Evolutionary conservation across 2,329 filamentous ascomycete species (phyloP).

Genomic region (Alternaria sp.): DNA sequence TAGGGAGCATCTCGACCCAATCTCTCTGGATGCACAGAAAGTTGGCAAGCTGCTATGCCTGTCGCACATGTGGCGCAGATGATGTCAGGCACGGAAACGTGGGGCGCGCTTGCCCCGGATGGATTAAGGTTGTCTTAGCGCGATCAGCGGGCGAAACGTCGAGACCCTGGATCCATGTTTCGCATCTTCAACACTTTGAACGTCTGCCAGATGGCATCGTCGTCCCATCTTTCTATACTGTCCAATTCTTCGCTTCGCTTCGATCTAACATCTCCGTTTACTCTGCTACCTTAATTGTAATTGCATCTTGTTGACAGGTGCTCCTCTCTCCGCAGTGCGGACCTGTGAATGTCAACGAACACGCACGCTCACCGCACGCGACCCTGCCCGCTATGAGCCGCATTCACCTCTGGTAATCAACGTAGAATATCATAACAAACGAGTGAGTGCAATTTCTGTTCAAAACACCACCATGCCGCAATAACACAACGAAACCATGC

Average conservation of each 20-base stretch:
- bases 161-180: constrained; percentile 35
- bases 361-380: constrained; percentile 28
- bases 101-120: constrained; percentile 25
- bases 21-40: constrained; percentile 18
- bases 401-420: constrained; percentile 35
- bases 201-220: constrained; percentile 20
- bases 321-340: constrained; percentile 15
- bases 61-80: constrained; percentile 29
- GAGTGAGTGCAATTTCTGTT: constrained; percentile 33
- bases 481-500: constrained; percentile 24
- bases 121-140: constrained; percentile 38
- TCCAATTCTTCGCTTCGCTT: constrained; percentile 9
- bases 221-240: constrained; percentile 9
- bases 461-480: constrained; percentile 15
- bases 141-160: constrained; percentile 25
- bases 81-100: constrained; percentile 36
- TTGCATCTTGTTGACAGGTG: constrained; percentile 14
- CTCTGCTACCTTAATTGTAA: constrained; percentile 1
- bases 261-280: neutral
- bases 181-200: constrained; percentile 24
- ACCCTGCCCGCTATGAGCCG: constrained; percentile 33
- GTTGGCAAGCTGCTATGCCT: constrained; percentile 24
- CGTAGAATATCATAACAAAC: constrained; percentile 23
- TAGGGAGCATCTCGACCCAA: constrained; percentile 7
- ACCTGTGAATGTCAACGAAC: constrained; percentile 30